Conservation (phyloP, 176 grass and related monocot genomes). For the Carex myosuroides region DNA sequence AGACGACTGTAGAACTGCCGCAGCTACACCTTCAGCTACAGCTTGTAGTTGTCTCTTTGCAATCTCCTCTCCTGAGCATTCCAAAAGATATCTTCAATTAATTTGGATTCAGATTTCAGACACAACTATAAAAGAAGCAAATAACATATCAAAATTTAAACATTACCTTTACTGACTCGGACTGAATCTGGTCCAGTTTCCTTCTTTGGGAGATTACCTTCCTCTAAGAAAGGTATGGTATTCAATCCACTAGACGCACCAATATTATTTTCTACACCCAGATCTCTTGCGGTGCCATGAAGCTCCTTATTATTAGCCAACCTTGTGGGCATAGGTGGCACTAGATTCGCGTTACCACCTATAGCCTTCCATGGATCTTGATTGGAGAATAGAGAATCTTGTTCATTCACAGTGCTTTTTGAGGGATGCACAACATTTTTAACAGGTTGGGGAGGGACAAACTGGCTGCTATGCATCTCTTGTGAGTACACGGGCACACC, state of each 20-base stretch:
- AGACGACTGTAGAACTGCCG: conserved; percentile 61
- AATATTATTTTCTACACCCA: conserved; percentile 33
- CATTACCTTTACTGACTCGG: conserved; percentile 62
- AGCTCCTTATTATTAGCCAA: conserved; percentile 35
- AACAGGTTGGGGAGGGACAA: conserved; percentile 8
- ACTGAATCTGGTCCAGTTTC: conserved; percentile 40
- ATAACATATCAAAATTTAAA: conserved; percentile 25
- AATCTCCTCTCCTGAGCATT: conserved; percentile 59
- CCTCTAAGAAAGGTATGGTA: conserved; percentile 40
- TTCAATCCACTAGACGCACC: conserved; percentile 34
- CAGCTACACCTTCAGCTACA: conserved; percentile 85
- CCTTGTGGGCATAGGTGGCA: conserved; percentile 39
- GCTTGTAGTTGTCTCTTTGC: conserved; percentile 71
- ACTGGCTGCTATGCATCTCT: conserved; percentile 38
- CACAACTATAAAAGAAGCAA: neutral
- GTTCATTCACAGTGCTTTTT: conserved; percentile 32
- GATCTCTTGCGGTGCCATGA: conserved; percentile 24
- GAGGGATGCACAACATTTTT: conserved; percentile 13
- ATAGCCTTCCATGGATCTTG: conserved; percentile 67
- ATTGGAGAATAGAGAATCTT: conserved; percentile 68
- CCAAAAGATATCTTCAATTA: conserved; percentile 8
- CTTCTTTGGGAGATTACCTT: conserved; percentile 50
- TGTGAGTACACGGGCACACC: conserved; percentile 13
- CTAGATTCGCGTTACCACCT: conserved; percentile 40
- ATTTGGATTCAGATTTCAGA: neutral